Base-by-base conservation (phyloP, 192 early-diverging fungal species). In the Coemansia sp. region DNA sequence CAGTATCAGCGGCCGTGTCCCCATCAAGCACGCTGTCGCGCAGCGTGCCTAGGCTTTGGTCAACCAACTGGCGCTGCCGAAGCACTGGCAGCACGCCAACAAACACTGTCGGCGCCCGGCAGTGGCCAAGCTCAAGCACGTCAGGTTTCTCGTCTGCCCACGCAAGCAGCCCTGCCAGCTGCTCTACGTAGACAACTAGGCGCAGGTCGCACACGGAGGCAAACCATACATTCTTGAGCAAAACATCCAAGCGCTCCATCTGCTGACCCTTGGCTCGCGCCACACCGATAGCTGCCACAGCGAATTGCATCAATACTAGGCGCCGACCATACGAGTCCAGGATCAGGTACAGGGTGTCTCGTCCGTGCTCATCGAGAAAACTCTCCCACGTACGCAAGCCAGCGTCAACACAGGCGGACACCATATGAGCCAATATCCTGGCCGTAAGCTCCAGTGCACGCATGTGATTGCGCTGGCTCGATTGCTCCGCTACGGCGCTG, bases 381-480 rank as follows among this genome's bases (percentile, higher is more conserved):
- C 79, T 75, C 57, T 82, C 74, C 79, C 79, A 82, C 2, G 79
- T 76, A 6, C 79, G 66, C 64, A 73, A 35, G 14, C 74, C 67
- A 1, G 60, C 70, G 4, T 57, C 64, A n/a, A 82, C 79, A 25
- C 79, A 82, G 2, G 62, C 39, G 2, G 70, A 66, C 11, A 82
- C 71, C 79, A 74, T 73, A 1, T 39, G 57, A 0, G 54, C 70
- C 36, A 82, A 45, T 7, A 71, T 20, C 1, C 14, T 27, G 4
- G 70, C 51, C 4, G 40, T 43, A 15, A 59, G 36, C 40, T 64
- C 71, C 4, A 82, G 67, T 24, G 25, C 53, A 6, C 61, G 73
- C 32, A 60, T 40, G 19, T 41, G 51, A n/a, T 27, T 22, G 10
- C 46, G 29, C 58, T 43, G 51, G 3, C 38, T 39, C 39, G 39